Percentiles rank a stretch among this genome's conserved stretches.
phyloP scores from a whole-genome alignment of 192 early-diverging fungal species.

The Glomus cerebriforme region DNA sequence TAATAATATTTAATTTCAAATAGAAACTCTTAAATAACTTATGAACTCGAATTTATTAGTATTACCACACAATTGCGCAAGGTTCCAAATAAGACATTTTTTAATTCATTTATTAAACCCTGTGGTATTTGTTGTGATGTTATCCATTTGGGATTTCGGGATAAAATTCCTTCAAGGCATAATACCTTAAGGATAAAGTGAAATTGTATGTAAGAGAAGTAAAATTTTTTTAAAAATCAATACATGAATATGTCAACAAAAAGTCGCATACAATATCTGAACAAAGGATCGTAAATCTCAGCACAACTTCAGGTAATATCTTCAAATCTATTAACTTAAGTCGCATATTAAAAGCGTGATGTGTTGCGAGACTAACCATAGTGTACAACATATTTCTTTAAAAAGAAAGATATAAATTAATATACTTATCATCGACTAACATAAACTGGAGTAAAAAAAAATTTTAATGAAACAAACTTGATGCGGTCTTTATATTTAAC shows the following conservation, averaged over 20 bases:
- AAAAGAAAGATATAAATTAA: not conserved
- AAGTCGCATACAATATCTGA: not conserved
- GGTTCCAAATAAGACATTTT: not conserved
- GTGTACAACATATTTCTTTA: not conserved
- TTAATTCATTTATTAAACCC: not conserved
- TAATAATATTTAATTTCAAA: not conserved
- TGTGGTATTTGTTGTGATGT: not conserved
- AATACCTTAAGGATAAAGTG: not conserved
- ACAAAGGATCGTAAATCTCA: conserved; percentile 1
- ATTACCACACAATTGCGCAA: not conserved
- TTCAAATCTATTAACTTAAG: conserved; percentile 7
- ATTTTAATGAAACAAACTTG: not conserved
- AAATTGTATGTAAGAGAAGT: not conserved
- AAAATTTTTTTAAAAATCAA: not conserved
- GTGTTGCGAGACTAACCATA: not conserved
- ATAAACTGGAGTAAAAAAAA: not conserved
- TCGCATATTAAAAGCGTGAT: not conserved
- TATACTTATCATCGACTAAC: not conserved
- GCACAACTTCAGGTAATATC: conserved; percentile 15
- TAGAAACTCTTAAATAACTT: not conserved
- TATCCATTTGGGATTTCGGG: conserved; percentile 10
- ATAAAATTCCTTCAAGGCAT: not conserved
- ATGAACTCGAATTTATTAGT: not conserved
- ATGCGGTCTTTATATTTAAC: not conserved
- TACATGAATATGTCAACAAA: too few species aligned